Conservation (phyloP, 306 rosid species). For the Clitoria ternatea region DNA sequence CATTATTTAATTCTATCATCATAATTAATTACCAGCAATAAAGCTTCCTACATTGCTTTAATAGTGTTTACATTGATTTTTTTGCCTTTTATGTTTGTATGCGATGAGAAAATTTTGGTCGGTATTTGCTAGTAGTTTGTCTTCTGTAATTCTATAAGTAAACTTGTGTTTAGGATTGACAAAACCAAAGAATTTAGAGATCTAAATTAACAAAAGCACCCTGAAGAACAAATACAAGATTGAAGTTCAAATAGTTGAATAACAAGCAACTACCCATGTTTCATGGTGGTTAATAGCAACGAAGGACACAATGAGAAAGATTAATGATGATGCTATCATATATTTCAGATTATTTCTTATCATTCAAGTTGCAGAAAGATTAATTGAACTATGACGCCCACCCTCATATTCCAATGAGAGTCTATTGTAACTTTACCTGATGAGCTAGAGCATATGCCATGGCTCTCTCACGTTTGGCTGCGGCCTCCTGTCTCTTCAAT, state of each 20-base stretch:
- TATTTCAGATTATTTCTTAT: background rate
- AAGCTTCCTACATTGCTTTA: too few relatives aligned
- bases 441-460: conserved; percentile 91
- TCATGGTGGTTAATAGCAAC: background rate
- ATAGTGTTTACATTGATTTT: too few relatives aligned
- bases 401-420: background rate
- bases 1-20: too few relatives aligned
- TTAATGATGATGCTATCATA: background rate
- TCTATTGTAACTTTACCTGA: conserved; percentile 49
- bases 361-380: background rate
- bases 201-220: too few relatives aligned
- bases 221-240: too few relatives aligned
- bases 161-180: background rate
- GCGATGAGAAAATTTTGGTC: background rate
- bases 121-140: too few relatives aligned
- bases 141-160: background rate
- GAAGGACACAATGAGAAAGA: background rate
- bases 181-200: too few relatives aligned
- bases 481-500: conserved; percentile 95
- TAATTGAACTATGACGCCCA: background rate
- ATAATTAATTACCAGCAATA: too few relatives aligned
- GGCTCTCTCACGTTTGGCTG: conserved; percentile 91
- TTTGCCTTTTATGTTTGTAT: too few relatives aligned
- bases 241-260: background rate
- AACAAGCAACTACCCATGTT: background rate